Conservation (phyloP, 495 filamentous ascomycete species). For the Pseudevernia furfuracea region DNA sequence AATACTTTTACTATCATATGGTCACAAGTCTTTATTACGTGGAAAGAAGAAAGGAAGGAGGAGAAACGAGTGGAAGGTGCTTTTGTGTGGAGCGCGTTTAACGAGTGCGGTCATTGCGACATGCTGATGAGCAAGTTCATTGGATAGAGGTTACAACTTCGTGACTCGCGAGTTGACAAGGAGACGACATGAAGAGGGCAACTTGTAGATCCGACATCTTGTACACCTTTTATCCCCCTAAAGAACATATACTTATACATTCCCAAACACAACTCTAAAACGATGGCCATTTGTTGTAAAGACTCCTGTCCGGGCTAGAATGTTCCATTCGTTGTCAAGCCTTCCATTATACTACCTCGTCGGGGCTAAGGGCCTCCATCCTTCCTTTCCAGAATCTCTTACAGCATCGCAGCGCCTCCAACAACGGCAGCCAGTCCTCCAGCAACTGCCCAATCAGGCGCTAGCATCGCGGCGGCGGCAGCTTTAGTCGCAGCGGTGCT, state of each 20-base stretch:
- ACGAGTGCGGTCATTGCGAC: too few relatives aligned
- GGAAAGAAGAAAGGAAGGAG: too few relatives aligned
- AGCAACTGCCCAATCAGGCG: neutral
- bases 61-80: too few relatives aligned
- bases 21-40: too few relatives aligned
- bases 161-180: too few relatives aligned
- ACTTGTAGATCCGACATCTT: too few relatives aligned
- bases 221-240: too few relatives aligned
- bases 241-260: neutral
- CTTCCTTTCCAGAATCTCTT: neutral
- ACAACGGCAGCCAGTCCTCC: neutral
- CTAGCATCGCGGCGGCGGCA: neutral
- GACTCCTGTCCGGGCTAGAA: neutral
- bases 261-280: neutral
- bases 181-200: too few relatives aligned
- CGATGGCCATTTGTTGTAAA: neutral
- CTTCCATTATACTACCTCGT: neutral
- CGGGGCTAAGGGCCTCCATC: neutral
- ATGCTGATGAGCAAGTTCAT: too few relatives aligned
- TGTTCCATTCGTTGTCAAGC: neutral
- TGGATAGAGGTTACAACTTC: too few relatives aligned
- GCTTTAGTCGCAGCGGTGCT: neutral
- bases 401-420: constrained; percentile 1
- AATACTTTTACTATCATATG: too few relatives aligned
- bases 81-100: too few relatives aligned